These are phyloP conservation scores for Fistulina hepatica DNA, from an alignment of 1,284 basidiomycete genomes.

Conservation along the genomic window DNA sequence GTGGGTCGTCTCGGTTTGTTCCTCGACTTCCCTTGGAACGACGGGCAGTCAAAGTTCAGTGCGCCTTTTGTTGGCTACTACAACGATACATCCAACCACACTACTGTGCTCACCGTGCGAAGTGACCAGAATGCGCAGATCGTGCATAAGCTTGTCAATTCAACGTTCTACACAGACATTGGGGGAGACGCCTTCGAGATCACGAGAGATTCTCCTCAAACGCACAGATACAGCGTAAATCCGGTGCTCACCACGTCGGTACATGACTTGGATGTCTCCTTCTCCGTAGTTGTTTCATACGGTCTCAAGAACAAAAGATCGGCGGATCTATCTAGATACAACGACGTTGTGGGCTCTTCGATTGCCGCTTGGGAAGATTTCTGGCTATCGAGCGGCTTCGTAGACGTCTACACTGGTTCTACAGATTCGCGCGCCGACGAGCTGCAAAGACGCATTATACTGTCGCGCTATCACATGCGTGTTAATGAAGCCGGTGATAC, in stretches of 20 bases:
- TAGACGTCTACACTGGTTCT: slow-evolving; percentile 41
- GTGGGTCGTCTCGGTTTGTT: slow-evolving; percentile 36
- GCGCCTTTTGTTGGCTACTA: slow-evolving; percentile 47
- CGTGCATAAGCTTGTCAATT: slow-evolving; percentile 30
- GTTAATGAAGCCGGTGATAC: slow-evolving; percentile 46
- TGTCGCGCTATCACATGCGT: slow-evolving; percentile 45
- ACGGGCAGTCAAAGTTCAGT: slow-evolving; percentile 41
- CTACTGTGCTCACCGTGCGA: slow-evolving; percentile 26
- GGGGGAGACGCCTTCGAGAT: slow-evolving; percentile 32
- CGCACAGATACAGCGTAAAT: slow-evolving; percentile 36
- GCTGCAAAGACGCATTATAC: slow-evolving; percentile 43
- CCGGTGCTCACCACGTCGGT: slow-evolving; percentile 16
- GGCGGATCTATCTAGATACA: slow-evolving; percentile 13
- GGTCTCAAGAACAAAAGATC: no score
- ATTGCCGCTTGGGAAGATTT: slow-evolving; percentile 32
- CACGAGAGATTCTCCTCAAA: slow-evolving; percentile 28
- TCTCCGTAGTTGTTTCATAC: no score
- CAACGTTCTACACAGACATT: slow-evolving; percentile 35
- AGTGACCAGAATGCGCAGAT: slow-evolving; percentile 27
- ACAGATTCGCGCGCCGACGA: slow-evolving; percentile 40
- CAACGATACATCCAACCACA: slow-evolving; percentile 37
- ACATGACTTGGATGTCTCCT: slow-evolving; percentile 19
- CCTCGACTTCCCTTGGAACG: slow-evolving; percentile 55
- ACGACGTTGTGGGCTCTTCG: slow-evolving; percentile 27
- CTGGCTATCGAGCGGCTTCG: slow-evolving; percentile 41